phyloP scores from a whole-genome alignment of 257 asterid species.

The Solanum habrochaites region DNA sequence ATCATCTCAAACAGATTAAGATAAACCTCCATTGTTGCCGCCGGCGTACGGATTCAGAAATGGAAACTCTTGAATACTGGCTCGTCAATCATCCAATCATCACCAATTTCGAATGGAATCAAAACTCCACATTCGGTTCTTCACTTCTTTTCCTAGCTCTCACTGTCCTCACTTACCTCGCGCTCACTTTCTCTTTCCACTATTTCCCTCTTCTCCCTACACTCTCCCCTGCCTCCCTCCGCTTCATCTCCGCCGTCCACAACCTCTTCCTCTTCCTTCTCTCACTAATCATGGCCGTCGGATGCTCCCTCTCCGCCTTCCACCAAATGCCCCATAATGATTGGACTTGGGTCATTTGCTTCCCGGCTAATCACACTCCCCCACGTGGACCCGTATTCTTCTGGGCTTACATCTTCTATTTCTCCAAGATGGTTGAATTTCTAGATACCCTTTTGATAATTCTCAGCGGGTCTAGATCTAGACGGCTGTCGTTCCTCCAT shows the following conservation, averaged over 20 bases:
- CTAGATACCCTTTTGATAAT: constrained; percentile 58
- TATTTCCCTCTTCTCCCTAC: constrained; percentile 19
- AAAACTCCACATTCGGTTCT: constrained; percentile 46
- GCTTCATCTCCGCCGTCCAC: constrained; percentile 66
- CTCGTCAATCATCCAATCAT: constrained; percentile 57
- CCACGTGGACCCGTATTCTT: constrained; percentile 67
- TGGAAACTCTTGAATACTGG: constrained; percentile 46
- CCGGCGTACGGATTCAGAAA: not conserved
- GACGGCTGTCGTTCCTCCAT: constrained; percentile 80
- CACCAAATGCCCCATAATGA: constrained; percentile 43
- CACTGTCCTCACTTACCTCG: constrained; percentile 55
- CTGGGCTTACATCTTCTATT: constrained; percentile 86
- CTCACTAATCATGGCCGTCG: constrained; percentile 68
- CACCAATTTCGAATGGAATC: constrained; percentile 59
- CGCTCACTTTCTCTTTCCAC: constrained; percentile 49
- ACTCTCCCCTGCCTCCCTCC: constrained; percentile 43
- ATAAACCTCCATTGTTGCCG: not conserved
- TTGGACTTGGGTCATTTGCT: constrained; percentile 67
- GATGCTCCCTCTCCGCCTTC: constrained; percentile 57
- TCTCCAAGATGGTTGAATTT: constrained; percentile 81
- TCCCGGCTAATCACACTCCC: constrained; percentile 46
- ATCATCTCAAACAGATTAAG: not conserved
- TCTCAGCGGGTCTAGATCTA: constrained; percentile 29
- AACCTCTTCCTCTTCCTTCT: constrained; percentile 61
- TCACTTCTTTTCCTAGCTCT: constrained; percentile 38